Base-by-base conservation (phyloP, 495 filamentous ascomycete species). In the Podospora sp. region DNA sequence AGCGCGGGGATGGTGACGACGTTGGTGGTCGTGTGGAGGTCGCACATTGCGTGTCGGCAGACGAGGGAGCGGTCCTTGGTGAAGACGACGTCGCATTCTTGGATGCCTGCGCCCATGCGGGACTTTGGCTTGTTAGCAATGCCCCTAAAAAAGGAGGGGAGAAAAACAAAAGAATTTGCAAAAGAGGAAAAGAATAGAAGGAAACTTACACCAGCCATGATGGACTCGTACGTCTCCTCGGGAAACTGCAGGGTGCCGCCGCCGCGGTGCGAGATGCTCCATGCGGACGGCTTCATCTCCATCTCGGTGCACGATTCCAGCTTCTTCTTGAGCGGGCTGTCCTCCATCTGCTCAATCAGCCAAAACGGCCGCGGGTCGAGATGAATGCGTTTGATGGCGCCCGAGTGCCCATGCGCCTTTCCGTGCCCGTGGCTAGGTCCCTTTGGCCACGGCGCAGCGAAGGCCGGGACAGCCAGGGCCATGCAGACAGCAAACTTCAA, bases 61-160 rank as follows among this genome's bases (percentile, higher is more conserved):
- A 89, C 86, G 62, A 89, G 84, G 71, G 85, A 69, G 27, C 77
- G 78, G 73, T 89, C 87, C 55, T 75, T 81, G 57, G 87, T 89
- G 73, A 89, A 89, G 12, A 82, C 77, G 9, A 88, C 87, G 71
- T 89, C 87, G 74, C 87, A 89, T 66, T 89, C 87, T 24, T 87
- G 77, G 67, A 89, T 82, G 22, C 87, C 87, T 1, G 87, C 87
- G n/a, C 87, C 87, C 85, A 86, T 86, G 26, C 86, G 76, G 0
- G 82, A 79, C 73, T 75, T 33, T 24, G 26, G 9, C 20, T 11
- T 46, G 40, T 46, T 14, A 46, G 40, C 40, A 2, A 4, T 33
- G 29, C 29, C 40, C 40, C 14, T 46, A 29, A 9, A 7, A 59
- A 57, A 8, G 67, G 67, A 46, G 6, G n/a, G n/a, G n/a, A n/a